Evolutionary conservation across 495 filamentous ascomycete genomes (phyloP), one percentile per base, ranked within the genome.

Genomic region (Friedmanniomyces simplex): DNA sequence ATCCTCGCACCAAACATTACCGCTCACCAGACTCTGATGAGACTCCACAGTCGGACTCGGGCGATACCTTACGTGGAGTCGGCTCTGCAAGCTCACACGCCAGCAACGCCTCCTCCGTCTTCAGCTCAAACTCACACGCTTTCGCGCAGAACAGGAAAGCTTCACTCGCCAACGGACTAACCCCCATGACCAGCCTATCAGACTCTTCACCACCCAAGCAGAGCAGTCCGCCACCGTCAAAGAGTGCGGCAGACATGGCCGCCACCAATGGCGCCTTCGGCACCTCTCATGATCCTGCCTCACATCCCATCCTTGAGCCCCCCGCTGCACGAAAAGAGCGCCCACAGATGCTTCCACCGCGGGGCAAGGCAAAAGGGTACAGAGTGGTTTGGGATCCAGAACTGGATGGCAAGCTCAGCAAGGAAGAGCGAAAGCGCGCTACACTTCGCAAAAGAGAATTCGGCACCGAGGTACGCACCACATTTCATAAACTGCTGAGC

Each of bases 341-440:
- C 25, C 76, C 76, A 48, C 82, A 83, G 60, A 78, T 79, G 60
- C 83, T 82, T 63, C 79, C 82, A 62, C 72, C 75, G 51, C 78
- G 75, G 59, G 82, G 75, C 58, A 72, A 76, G 62, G 73, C 83
- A 64, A 84, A 80, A 71, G 88, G 87, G 62, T 76, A 75, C 62
- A 88, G 78, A 68, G 77, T 81, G 61, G 78, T 76, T 63, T 89
- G 86, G 73, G 89, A 95, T 71, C 88, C 89, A 36, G 78, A 83
- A 58, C 72, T 81, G 50, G 86, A 88, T 67, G 75, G 73, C 54
- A 81, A 79, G 59, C 68, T 80, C 54, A 69, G 77, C 41, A 74
- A 73, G 47, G 79, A 78, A 65, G 82, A 87, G 39, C 85, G 82
- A 65, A 82, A 80, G 60, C 84, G 79, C 61, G 66, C 72, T 61